Conservation (phyloP, 148 eudicot genomes). For the Talinum fruticosum region DNA sequence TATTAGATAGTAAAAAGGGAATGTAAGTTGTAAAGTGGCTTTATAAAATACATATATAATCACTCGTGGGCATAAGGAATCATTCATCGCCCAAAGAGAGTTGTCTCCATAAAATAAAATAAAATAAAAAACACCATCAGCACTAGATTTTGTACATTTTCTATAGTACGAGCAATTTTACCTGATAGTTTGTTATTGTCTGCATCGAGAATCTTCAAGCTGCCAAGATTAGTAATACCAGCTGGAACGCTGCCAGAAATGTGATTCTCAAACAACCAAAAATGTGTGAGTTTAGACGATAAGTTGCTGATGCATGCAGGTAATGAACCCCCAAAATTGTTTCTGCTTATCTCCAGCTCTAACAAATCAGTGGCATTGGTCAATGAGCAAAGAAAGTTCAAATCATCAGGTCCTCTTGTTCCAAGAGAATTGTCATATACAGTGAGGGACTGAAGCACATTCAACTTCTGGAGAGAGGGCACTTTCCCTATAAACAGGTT, state of each 20-base stretch:
- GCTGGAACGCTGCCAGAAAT: slow-evolving; percentile 4
- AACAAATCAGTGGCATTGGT: slow-evolving; percentile 11
- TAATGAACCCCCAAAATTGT: slow-evolving; percentile 3
- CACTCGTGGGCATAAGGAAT: too few relatives aligned
- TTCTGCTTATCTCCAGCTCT: neutral
- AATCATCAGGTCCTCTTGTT: neutral
- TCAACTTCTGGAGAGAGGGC: neutral
- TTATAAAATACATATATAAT: too few relatives aligned
- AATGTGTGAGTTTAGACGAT: neutral
- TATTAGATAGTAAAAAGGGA: too few relatives aligned
- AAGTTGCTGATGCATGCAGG: slow-evolving; percentile 14
- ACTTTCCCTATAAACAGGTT: slow-evolving; percentile 3
- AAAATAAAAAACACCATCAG: too few relatives aligned
- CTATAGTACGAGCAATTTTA: neutral
- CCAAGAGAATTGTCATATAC: neutral
- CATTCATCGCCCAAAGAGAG: too few relatives aligned
- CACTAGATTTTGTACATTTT: neutral
- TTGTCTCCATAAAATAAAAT: too few relatives aligned
- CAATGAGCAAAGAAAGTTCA: slow-evolving; percentile 11
- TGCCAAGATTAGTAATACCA: slow-evolving; percentile 9
- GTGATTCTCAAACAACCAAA: neutral
- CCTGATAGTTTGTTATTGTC: slow-evolving; percentile 9
- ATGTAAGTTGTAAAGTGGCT: slow-evolving; percentile 25
- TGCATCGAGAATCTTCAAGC: neutral
- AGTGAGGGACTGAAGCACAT: neutral